Evolutionary conservation across 345 rosid genomes (phyloP), one percentile per base, ranked within the genome.

Genomic region (Syzygium aromaticum): DNA sequence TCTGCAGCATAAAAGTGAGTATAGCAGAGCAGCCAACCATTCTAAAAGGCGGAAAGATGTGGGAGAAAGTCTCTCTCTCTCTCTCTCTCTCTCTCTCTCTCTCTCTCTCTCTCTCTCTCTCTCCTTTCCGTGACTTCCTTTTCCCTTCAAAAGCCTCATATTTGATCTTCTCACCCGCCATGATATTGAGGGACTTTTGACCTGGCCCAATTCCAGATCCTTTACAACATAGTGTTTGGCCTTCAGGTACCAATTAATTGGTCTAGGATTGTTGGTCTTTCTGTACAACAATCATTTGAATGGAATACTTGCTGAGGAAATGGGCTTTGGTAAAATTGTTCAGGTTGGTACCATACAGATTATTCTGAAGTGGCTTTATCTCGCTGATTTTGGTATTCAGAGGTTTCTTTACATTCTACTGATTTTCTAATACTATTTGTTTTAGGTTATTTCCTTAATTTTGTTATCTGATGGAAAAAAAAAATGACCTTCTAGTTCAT

Each of bases 241-340:
- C 49, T 67, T 73, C 91, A 96, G 99, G 96, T 96, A 96, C 91
- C 99, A 96, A 92, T 95, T 96, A 98, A 95, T 94, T 89, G 98
- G 99, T 87, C 90, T 95, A 59, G 92, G 99, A 87, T 96, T 98
- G 99, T 90, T 96, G 91, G 95, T 96, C 89, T 96, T 98, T 57
- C 90, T 96, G 56, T 95, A 95, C 91, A 95, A 95, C 89, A 96
- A 95, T 90, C 95, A 95, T 91, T 90, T 96, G 86, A 96, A 96
- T 92, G 99, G 98, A 49, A 96, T 96, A 87, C 95, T 96, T 85
- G 99, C 99, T 90, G 99, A 96, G 93, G 99, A 96, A 92, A 96
- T 96, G 99, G 99, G 99, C 87, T 96, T 96, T 78, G 99, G 99
- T 52, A 96, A 96, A 95, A 96, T 98, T 86, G 99, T 96, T 88